These are phyloP conservation scores for Beta corolliflora DNA, from an alignment of 179 eudicot species.

Conservation along the genomic window DNA sequence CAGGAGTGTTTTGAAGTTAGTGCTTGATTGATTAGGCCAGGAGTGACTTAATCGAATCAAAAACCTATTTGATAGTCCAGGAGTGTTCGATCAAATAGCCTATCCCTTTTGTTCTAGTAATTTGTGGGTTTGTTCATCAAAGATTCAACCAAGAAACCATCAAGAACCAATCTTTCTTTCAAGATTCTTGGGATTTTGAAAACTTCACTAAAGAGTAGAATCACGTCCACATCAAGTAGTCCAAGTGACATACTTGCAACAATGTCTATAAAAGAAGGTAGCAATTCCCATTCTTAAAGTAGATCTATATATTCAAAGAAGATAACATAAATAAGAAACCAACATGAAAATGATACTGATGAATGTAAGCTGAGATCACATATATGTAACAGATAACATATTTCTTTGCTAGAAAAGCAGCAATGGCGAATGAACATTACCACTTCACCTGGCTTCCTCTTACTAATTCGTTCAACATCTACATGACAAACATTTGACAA, in stretches of 20 bases:
- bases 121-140: too few relatives aligned
- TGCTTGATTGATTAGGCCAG: too few relatives aligned
- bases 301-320: not conserved
- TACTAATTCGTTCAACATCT: conserved; percentile 89
- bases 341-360: not conserved
- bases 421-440: conserved; percentile 37
- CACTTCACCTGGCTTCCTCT: conserved; percentile 96
- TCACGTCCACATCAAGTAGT: too few relatives aligned
- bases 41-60: too few relatives aligned
- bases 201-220: too few relatives aligned
- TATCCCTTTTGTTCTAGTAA: too few relatives aligned
- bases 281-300: not conserved
- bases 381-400: not conserved
- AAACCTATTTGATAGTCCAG: too few relatives aligned
- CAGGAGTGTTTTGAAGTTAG: too few relatives aligned
- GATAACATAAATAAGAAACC: not conserved
- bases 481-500: conserved; percentile 96
- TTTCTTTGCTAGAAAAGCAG: not conserved
- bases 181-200: too few relatives aligned
- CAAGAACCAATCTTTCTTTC: too few relatives aligned
- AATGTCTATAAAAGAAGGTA: not conserved
- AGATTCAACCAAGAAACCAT: too few relatives aligned
- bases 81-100: too few relatives aligned
- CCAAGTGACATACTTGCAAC: not conserved
- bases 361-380: not conserved